Conservation (phyloP, 495 filamentous ascomycete genomes). For the Penicillium parvum region DNA sequence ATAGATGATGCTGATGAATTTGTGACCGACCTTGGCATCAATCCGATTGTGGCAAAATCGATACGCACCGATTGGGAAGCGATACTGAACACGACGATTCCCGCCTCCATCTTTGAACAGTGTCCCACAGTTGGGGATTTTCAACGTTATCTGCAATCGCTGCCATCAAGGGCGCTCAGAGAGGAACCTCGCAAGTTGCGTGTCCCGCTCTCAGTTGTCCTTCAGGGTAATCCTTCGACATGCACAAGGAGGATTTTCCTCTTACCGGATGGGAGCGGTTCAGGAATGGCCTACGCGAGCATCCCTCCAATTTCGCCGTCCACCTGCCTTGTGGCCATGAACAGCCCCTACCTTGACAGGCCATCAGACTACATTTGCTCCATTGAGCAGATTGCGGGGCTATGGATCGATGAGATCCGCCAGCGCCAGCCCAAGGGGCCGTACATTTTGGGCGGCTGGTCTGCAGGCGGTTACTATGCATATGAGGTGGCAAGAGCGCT, state of each 20-base stretch:
- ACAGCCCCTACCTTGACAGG: background rate
- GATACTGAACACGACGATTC: too few relatives aligned
- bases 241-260: background rate
- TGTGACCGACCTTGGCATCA: too few relatives aligned
- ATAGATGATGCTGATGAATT: too few relatives aligned
- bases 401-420: background rate
- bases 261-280: background rate
- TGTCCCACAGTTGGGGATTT: background rate
- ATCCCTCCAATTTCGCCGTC: background rate
- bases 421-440: constrained; percentile 1
- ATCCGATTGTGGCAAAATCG: too few relatives aligned
- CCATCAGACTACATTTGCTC: background rate
- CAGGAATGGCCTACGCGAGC: background rate
- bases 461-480: constrained; percentile 40
- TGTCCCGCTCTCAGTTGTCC: background rate
- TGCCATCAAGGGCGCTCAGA: background rate
- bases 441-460: constrained; percentile 36
- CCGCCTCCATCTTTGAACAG: background rate
- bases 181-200: background rate
- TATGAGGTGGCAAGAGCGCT: constrained; percentile 29
- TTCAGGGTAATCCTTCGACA: background rate
- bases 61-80: too few relatives aligned
- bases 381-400: background rate
- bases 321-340: background rate
- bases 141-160: background rate